phyloP scores from a whole-genome alignment of 2,329 filamentous ascomycete genomes.

The Fusarium heterosporum region DNA sequence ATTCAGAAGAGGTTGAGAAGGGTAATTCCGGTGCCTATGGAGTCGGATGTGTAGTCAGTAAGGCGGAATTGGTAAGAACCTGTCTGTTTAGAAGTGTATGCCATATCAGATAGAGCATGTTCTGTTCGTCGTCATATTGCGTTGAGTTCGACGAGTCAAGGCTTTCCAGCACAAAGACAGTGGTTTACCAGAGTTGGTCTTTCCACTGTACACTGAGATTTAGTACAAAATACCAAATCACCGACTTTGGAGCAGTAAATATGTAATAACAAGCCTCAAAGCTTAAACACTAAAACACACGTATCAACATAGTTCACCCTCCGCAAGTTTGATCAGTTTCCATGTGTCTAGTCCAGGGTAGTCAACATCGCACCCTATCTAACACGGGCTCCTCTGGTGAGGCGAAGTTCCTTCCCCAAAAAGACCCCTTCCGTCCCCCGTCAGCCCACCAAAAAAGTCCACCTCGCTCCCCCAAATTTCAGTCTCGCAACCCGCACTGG shows the following conservation, averaged over 20 bases:
- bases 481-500: conserved; percentile 9
- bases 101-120: background rate
- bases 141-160: too few species aligned
- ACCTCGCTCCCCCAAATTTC: conserved; percentile 33
- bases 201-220: too few species aligned
- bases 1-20: conserved; percentile 65
- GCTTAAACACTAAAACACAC: background rate
- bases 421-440: conserved; percentile 5
- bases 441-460: conserved; percentile 36
- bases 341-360: conserved; percentile 22
- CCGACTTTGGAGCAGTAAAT: too few species aligned
- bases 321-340: background rate
- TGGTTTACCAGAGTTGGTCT: too few species aligned
- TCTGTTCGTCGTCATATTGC: background rate
- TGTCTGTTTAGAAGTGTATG: background rate
- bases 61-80: background rate
- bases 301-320: background rate
- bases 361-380: background rate
- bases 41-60: conserved; percentile 33
- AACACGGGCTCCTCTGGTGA: conserved; percentile 8
- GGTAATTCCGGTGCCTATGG: conserved; percentile 56
- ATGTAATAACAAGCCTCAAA: too few species aligned
- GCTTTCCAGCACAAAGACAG: too few species aligned
- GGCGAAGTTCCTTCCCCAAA: conserved; percentile 35
- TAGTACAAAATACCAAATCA: too few species aligned